These are phyloP conservation scores for Exophiala lecanii-corni DNA, from an alignment of 2,329 filamentous ascomycete species.

Conservation along the genomic window DNA sequence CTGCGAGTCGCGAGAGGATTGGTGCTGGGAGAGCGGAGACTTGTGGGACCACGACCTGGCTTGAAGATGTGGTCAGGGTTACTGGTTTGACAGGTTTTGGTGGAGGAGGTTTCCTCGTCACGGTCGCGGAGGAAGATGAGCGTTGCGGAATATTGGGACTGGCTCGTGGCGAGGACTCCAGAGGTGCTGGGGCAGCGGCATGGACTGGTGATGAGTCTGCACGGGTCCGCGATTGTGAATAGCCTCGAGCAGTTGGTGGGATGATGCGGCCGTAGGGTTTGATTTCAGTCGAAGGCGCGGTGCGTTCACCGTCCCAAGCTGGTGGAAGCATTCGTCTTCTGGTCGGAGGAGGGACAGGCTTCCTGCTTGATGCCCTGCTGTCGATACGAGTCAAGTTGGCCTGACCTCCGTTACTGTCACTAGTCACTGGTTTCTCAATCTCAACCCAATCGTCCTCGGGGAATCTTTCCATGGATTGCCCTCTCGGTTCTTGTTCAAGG, in stretches of 20 bases:
- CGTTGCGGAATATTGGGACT: slow-evolving; percentile 33
- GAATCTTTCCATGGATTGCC: slow-evolving; percentile 70
- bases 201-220: slow-evolving; percentile 9
- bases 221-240: slow-evolving; percentile 1
- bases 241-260: slow-evolving; percentile 10
- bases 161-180: slow-evolving; percentile 3
- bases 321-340: slow-evolving; percentile 20
- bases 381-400: slow-evolving; percentile 1
- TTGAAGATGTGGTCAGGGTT: slow-evolving; percentile 28
- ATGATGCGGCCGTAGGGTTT: slow-evolving; percentile 5
- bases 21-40: slow-evolving; percentile 9
- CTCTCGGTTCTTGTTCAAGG: slow-evolving; percentile 67
- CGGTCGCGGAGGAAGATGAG: slow-evolving; percentile 33
- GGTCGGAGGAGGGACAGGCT: slow-evolving; percentile 25
- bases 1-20: slow-evolving; percentile 7
- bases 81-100: slow-evolving; percentile 61
- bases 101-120: slow-evolving; percentile 43
- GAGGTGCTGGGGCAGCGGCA: slow-evolving; percentile 6
- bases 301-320: slow-evolving; percentile 19
- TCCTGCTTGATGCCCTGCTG: slow-evolving; percentile 27
- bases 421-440: slow-evolving; percentile 15
- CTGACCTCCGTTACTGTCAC: slow-evolving; percentile 12
- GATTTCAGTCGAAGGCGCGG: slow-evolving; percentile 5
- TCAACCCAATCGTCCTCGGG: slow-evolving; percentile 77
- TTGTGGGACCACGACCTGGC: slow-evolving; percentile 14